These are phyloP conservation scores for Penicillium paxilli DNA, from an alignment of 495 filamentous ascomycete species.

Conservation along the genomic window DNA sequence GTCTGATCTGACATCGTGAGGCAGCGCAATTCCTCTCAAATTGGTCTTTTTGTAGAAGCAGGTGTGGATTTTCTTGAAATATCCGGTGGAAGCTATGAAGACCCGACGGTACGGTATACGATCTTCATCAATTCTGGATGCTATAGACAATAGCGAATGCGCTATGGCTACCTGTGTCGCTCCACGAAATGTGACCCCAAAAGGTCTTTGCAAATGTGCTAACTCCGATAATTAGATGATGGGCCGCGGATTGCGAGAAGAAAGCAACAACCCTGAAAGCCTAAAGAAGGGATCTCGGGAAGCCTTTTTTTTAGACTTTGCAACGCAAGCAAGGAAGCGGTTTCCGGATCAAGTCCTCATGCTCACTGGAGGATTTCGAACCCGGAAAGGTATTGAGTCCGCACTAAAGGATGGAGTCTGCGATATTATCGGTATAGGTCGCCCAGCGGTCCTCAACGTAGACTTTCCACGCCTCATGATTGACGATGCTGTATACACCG, in stretches of 20 bases:
- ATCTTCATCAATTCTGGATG: neutral
- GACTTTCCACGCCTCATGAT: conserved; percentile 50
- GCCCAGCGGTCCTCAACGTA: conserved; percentile 52
- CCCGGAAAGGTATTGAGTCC: conserved; percentile 50
- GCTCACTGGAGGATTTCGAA: conserved; percentile 58
- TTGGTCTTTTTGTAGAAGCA: conserved; percentile 1
- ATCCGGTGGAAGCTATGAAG: conserved; percentile 6
- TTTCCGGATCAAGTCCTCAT: conserved; percentile 49
- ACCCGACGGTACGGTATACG: conserved; percentile 1
- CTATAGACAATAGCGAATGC: neutral
- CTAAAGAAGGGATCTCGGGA: conserved; percentile 33
- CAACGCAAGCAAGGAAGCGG: conserved; percentile 39
- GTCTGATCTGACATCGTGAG: neutral
- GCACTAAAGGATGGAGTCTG: conserved; percentile 53
- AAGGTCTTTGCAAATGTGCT: too few relatives aligned
- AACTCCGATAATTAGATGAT: conserved; percentile 4
- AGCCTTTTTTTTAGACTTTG: conserved; percentile 63
- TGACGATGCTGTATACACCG: conserved; percentile 32
- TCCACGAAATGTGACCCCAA: too few relatives aligned
- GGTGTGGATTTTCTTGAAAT: conserved; percentile 8
- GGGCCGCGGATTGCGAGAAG: conserved; percentile 27
- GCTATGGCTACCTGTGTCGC: too few relatives aligned
- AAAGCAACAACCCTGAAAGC: conserved; percentile 27
- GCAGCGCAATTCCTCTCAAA: neutral
- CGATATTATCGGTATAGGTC: conserved; percentile 57